phyloP scores from a whole-genome alignment of 257 asterid species.

The Salvia miltiorrhiza region DNA sequence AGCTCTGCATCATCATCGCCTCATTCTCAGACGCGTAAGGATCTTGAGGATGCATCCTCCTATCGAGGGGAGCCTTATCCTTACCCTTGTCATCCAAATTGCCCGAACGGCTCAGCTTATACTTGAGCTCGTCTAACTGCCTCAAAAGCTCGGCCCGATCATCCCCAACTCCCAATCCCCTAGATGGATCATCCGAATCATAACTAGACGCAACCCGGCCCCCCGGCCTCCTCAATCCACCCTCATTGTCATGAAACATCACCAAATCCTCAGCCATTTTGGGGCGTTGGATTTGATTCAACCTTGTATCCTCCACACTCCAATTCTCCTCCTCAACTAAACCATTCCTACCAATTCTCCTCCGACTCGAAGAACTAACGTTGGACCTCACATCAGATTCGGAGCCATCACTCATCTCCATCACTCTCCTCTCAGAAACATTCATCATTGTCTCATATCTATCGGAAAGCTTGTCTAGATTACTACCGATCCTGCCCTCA shows the following conservation, averaged over 20 bases:
- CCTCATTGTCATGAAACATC: conserved; percentile 19
- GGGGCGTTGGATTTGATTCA: conserved; percentile 22
- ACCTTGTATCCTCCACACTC: conserved; percentile 25
- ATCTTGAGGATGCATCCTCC: conserved; percentile 44
- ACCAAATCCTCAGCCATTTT: conserved; percentile 23
- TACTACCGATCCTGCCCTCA: conserved; percentile 40
- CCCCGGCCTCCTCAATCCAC: conserved; percentile 19
- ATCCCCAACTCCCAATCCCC: conserved; percentile 32
- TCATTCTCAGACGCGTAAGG: conserved; percentile 37
- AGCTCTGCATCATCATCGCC: conserved; percentile 20
- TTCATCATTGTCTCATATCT: conserved; percentile 37
- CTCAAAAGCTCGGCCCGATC: conserved; percentile 61
- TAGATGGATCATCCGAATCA: conserved; percentile 30
- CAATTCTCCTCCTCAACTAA: conserved; percentile 25
- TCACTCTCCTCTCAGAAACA: conserved; percentile 34
- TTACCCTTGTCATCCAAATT: conserved; percentile 49
- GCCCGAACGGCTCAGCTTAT: conserved; percentile 51
- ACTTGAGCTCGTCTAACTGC: conserved; percentile 63
- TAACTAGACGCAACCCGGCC: conserved; percentile 26
- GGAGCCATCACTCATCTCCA: conserved; percentile 44
- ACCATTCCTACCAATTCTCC: conserved; percentile 35
- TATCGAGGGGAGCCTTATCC: conserved; percentile 39
- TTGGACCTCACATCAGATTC: conserved; percentile 56
- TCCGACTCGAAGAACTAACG: conserved; percentile 47
- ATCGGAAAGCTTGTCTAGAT: conserved; percentile 35